Evolutionary conservation across 495 filamentous ascomycete species (phyloP).

Genomic region (Lophiostoma macrostomum): DNA sequence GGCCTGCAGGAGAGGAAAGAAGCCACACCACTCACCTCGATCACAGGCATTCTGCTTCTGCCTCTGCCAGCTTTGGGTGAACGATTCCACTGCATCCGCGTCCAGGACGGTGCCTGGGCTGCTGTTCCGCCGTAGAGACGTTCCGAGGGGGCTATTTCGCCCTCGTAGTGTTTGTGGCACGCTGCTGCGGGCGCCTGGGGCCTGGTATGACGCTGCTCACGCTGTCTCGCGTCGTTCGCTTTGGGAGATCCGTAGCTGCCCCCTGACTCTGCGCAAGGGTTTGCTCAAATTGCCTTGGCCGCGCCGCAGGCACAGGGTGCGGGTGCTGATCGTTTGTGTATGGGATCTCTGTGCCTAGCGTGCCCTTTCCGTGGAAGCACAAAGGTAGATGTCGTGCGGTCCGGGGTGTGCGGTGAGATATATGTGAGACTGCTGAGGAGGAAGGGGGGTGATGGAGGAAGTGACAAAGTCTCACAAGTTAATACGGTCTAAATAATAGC

Average conservation of each 20-base stretch:
- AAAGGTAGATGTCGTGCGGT: too few species aligned
- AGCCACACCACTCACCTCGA: slow-evolving; percentile 11
- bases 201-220: background rate
- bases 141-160: too few species aligned
- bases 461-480: too few species aligned
- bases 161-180: too few species aligned
- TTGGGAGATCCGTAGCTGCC: background rate
- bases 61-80: background rate
- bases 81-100: slow-evolving; percentile 5
- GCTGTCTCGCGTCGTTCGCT: background rate
- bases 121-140: too few species aligned
- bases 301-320: background rate
- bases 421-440: too few species aligned
- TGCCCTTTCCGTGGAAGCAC: background rate
- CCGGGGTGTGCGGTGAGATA: too few species aligned
- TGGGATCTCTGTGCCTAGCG: background rate
- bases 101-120: background rate
- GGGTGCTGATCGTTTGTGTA: background rate
- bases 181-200: background rate
- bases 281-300: background rate
- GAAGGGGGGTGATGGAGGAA: too few species aligned
- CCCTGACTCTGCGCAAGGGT: slow-evolving; percentile 2
- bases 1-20: background rate
- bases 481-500: background rate
- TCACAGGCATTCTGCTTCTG: slow-evolving; percentile 9